phyloP scores from a whole-genome alignment of 164 flowering plant genomes.

The Sextonia rubra region DNA sequence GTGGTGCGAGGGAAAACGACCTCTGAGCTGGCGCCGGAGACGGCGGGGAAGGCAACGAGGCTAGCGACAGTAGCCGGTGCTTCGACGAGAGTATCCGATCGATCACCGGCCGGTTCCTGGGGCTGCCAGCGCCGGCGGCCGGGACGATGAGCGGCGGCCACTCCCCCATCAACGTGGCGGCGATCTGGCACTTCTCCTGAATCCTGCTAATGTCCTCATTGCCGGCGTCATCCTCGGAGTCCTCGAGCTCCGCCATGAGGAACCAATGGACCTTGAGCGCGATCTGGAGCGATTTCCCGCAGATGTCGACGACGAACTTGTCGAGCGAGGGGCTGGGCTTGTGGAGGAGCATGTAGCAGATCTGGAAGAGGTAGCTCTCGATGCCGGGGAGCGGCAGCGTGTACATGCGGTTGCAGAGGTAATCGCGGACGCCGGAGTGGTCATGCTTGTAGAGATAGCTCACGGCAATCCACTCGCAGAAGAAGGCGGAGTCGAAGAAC shows the following conservation, averaged over 20 bases:
- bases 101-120: constrained; percentile 71
- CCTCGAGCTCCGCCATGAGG: constrained; percentile 92
- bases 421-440: constrained; percentile 86
- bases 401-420: constrained; percentile 94
- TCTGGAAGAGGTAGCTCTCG: constrained; percentile 89
- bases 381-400: constrained; percentile 85
- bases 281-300: constrained; percentile 74
- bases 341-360: constrained; percentile 89
- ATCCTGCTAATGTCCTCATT: constrained; percentile 42
- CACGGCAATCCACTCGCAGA: constrained; percentile 99
- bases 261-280: constrained; percentile 97
- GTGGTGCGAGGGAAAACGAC: constrained; percentile 41
- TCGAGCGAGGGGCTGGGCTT: constrained; percentile 96
- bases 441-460: constrained; percentile 96
- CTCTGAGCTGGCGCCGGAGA: constrained; percentile 32
- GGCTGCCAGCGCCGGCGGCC: constrained; percentile 34
- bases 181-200: constrained; percentile 95
- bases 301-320: constrained; percentile 94
- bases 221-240: constrained; percentile 87
- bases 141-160: constrained; percentile 76
- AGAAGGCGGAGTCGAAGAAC: constrained; percentile 90
- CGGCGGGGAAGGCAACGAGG: constrained; percentile 55
- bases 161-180: constrained; percentile 92
- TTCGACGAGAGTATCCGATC: constrained; percentile 74
- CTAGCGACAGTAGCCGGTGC: constrained; percentile 60